Evolutionary conservation across 192 early-diverging fungal genomes (phyloP).

Genomic region (Backusella westeae): DNA sequence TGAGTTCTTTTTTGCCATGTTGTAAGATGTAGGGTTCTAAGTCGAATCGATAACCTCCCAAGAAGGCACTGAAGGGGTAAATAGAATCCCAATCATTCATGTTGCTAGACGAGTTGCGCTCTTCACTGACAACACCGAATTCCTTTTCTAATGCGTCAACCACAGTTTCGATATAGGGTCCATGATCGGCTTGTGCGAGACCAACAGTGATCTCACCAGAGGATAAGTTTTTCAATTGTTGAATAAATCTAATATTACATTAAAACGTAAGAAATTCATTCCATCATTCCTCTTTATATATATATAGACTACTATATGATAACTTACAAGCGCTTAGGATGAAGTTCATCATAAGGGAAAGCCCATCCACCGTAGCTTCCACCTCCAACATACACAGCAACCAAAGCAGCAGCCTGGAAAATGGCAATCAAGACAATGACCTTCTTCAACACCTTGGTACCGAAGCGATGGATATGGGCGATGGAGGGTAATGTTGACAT

Average conservation of each 20-base stretch:
- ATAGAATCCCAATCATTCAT: conserved; percentile 56
- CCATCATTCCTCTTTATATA: background rate
- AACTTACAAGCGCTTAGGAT: conserved; percentile 59
- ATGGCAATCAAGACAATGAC: conserved; percentile 28
- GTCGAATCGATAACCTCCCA: conserved; percentile 53
- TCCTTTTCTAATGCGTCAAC: conserved; percentile 39
- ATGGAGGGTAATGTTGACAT: conserved; percentile 43
- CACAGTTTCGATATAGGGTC: conserved; percentile 42
- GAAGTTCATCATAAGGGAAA: conserved; percentile 54
- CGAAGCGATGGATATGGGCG: conserved; percentile 55
- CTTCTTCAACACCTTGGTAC: conserved; percentile 28
- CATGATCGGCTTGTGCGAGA: conserved; percentile 61
- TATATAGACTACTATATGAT: background rate
- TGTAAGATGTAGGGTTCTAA: conserved; percentile 38
- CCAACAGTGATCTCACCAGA: conserved; percentile 52
- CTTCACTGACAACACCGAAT: conserved; percentile 34
- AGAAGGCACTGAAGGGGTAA: conserved; percentile 62
- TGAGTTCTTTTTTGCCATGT: conserved; percentile 30
- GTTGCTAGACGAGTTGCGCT: conserved; percentile 27
- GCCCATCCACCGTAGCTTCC: conserved; percentile 19
- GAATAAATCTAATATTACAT: conserved; percentile 42
- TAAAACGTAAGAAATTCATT: background rate
- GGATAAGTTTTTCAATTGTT: conserved; percentile 62
- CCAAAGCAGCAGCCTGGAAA: conserved; percentile 32
- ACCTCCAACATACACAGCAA: conserved; percentile 31